Percentiles rank a stretch among this genome's conserved stretches.
phyloP scores from a whole-genome alignment of 2,329 filamentous ascomycete genomes.

The Pyrenophora seminiperda region DNA sequence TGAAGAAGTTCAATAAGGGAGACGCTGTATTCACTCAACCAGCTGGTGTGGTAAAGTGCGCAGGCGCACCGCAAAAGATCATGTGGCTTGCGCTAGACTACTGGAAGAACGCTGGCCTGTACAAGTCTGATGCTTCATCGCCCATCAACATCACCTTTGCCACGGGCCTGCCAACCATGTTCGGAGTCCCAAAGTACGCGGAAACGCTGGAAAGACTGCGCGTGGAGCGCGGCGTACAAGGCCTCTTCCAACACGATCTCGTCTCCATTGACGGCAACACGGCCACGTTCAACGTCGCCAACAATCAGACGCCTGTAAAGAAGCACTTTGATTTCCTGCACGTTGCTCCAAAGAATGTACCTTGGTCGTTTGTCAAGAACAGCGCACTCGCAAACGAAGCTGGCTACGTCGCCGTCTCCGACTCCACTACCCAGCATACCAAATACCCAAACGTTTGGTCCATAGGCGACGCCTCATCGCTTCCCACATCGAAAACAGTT shows the following conservation, averaged over 20 bases:
- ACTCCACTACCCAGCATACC: conserved; percentile 44
- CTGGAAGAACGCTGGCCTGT: conserved; percentile 46
- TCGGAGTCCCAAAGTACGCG: conserved; percentile 49
- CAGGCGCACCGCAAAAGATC: conserved; percentile 49
- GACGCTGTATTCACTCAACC: conserved; percentile 49
- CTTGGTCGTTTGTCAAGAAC: conserved; percentile 45
- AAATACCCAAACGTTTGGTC: conserved; percentile 50
- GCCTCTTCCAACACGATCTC: conserved; percentile 49
- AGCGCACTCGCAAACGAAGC: conserved; percentile 43
- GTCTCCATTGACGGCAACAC: conserved; percentile 46
- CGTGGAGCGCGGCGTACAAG: conserved; percentile 44
- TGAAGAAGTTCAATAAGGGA: conserved; percentile 42
- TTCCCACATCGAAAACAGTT: conserved; percentile 49
- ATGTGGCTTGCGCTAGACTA: conserved; percentile 51
- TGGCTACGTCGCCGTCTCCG: conserved; percentile 47
- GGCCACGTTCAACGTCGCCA: conserved; percentile 39
- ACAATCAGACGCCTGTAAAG: conserved; percentile 34
- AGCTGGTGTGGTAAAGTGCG: conserved; percentile 49
- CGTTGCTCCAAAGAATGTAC: conserved; percentile 47
- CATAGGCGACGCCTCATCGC: conserved; percentile 44
- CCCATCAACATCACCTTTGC: conserved; percentile 47
- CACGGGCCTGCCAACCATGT: conserved; percentile 49
- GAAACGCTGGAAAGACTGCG: conserved; percentile 44
- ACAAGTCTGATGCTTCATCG: conserved; percentile 38
- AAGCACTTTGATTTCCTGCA: conserved; percentile 47